Evolutionary conservation across 495 filamentous ascomycete genomes (phyloP).

Genomic region (Apiosordaria backusii): DNA sequence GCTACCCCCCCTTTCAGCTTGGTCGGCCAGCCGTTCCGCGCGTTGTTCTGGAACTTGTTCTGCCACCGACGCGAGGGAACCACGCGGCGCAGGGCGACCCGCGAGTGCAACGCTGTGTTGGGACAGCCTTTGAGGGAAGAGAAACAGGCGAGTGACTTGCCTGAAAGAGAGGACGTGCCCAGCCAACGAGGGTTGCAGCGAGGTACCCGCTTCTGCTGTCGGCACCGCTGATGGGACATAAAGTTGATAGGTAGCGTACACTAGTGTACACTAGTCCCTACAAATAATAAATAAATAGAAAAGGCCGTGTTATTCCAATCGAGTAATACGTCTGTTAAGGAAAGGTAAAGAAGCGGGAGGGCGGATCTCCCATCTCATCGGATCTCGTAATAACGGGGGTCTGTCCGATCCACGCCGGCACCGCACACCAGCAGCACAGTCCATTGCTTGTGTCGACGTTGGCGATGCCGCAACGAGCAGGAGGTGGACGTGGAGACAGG

Average conservation of each 20-base stretch:
- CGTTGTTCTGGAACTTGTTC: conserved; percentile 18
- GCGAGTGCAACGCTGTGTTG: conserved; percentile 18
- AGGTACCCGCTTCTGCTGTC: conserved; percentile 4
- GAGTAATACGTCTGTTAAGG: background rate
- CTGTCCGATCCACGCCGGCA: background rate
- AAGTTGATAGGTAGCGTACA: no score
- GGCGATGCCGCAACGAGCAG: conserved; percentile 1
- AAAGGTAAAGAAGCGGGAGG: background rate
- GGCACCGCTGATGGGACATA: conserved; percentile 12
- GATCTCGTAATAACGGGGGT: conserved; percentile 2
- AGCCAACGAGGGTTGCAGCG: conserved; percentile 12
- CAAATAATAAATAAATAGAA: background rate
- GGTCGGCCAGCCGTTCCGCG: conserved; percentile 14
- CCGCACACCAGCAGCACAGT: background rate
- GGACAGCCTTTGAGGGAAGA: conserved; percentile 4
- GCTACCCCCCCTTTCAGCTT: conserved; percentile 3
- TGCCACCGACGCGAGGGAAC: background rate
- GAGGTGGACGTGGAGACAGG: background rate
- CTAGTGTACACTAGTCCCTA: no score
- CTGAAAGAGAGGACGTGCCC: conserved; percentile 8
- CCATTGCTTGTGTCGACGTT: background rate
- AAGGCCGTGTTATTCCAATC: background rate
- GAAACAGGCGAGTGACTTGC: conserved; percentile 10
- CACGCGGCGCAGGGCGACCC: conserved; percentile 12
- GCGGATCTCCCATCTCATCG: conserved; percentile 5